Evolutionary conservation across 352 stramenopile genomes (phyloP), one percentile per base, ranked within the genome.

Genomic region (Globisporangium acanthophoron): DNA sequence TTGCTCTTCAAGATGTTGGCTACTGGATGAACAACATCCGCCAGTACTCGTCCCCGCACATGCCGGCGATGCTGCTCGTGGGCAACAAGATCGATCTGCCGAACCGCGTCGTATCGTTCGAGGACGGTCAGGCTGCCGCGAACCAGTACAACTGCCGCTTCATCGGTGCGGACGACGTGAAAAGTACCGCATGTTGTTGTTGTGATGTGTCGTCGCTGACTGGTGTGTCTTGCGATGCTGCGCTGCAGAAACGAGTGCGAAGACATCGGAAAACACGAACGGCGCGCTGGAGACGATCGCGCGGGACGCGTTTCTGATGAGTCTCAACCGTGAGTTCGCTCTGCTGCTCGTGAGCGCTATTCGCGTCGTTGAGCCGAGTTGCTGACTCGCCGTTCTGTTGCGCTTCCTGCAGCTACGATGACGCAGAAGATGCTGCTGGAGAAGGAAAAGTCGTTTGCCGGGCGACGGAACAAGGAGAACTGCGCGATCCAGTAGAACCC

Each of bases 21-120:
- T 97, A 98, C 62, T 98, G 93, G 93, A 97, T 98, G 88, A 94
- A 97, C 61, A 97, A 98, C 63, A 98, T 98, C 57, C 85, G 92
- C 15, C 82, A 94, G 56, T 92, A 96, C 59, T 90, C 88, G 20
- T 75, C 78, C 1, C 74, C 79, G 39, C 74, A 75, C 52, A 86
- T 90, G 63, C 83, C 77, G 24, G 87, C 74, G 16, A 94, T 91
- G 85, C 65, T 96, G 44, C 66, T 97, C 3, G 86, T 97, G 45
- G 90, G 88, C 59, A 97, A 97, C 75, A 97, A 97, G 71, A 95
- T 96, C 52, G 90, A 97, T 89, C 56, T 97, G 52, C 75, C 82
- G 5, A 92, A 92, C 50, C 85, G 85, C 31, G 79, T 89, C 16
- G 81, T 96, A 15, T 73, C 74, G 12, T 78, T 76, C 20, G 82